Base-by-base conservation (phyloP, 169 alveolate species). In the Eimeria nieschulzi region DNA sequence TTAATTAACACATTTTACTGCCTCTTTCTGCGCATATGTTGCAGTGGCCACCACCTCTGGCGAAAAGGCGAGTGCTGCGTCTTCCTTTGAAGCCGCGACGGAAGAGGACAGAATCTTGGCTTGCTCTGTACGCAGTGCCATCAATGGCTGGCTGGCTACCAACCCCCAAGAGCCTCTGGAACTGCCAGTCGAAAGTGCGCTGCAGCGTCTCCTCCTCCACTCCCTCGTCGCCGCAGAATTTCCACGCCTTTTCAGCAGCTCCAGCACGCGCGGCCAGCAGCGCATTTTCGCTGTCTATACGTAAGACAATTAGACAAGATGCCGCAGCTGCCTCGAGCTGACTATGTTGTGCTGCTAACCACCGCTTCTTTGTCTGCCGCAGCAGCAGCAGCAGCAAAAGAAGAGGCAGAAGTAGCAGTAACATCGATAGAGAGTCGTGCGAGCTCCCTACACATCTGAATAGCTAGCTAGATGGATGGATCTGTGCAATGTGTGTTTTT, bases 201-300 rank as follows among this genome's bases (percentile, higher is more conserved):
- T 96, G 59, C 97, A 95, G 82, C 94, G 98, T 3, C 92, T 97
- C 63, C 92, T 97, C 51, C 95, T 96, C 83, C 98, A 97, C 91
- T 95, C 97, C 8, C 92, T 97, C 63, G 96, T 97, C 23, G 96
- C 96, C 17, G 94, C 95, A 54, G 96, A 97, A 92, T 97, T 94
- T 92, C 96, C 97, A n/a, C 66, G 86, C 26, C 93, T 97, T 68
- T 97, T 90, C 92, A 93, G 96, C 61, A 96, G 94, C 78, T 96
- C 97, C 8, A 91, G 95, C 21, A 91, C 94, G 73, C 94, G 12
- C 51, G 92, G 87, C 17, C 51, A 92, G 66, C 72, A 54, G 54
- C 66, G 92, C 64, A 66, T 75, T n/a, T 83, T 91, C 9, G 75
- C 84, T 5, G 71, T 78, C 9, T 83, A 68, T 56, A 55, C 23